Base-by-base conservation (phyloP, 495 filamentous ascomycete genomes). In the Aspergillus avenaceus region DNA sequence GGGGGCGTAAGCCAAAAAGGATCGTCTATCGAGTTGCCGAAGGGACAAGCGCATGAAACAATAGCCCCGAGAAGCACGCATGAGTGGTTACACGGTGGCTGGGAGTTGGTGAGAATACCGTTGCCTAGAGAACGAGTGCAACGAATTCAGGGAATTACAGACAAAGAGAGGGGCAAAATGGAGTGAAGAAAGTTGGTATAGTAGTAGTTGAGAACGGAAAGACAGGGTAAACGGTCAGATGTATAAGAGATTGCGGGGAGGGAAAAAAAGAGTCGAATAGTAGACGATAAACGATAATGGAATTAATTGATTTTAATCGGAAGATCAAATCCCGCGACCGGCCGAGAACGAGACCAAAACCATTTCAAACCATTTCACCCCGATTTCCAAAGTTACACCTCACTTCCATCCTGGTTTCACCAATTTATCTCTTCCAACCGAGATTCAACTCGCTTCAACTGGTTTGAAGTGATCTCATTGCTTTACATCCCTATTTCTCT, bases 11-110 rank as follows among this genome's bases (percentile, higher is more conserved):
- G 45, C 25, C 14, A 49, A 45, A 54, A 41, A 32, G 44, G 51
- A 57, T 58, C 52, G 56, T 27, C 51, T 31, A 50, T 46, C 36
- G 36, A 36, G 25, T 46, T 55, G 48, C 58, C 49, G 49, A 37
- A 43, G 48, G 45, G 48, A 45, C 31, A 26, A 29, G 38, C 25
- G 31, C 47, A 48, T 63, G 56, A 60, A 58, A 60, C 60, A 55
- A 63, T 57, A 55, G 49, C 13, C 45, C 44, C 21, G 37, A 59
- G 47, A 27, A 47, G 45, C 23, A 34, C 55, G 56, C 60, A 63
- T 65, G 43, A 52, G 57, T 27, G 34, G 55, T 55, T 50, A 50
- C 31, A 64, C 40, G 28, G 56, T 51, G 55, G 55, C 41, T 34
- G 45, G 44, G 18, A 4, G 1, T 42, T 26, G 27, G 21, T 12